Base-by-base conservation (phyloP, 192 early-diverging fungal species). In the Mortierella claussenii region DNA sequence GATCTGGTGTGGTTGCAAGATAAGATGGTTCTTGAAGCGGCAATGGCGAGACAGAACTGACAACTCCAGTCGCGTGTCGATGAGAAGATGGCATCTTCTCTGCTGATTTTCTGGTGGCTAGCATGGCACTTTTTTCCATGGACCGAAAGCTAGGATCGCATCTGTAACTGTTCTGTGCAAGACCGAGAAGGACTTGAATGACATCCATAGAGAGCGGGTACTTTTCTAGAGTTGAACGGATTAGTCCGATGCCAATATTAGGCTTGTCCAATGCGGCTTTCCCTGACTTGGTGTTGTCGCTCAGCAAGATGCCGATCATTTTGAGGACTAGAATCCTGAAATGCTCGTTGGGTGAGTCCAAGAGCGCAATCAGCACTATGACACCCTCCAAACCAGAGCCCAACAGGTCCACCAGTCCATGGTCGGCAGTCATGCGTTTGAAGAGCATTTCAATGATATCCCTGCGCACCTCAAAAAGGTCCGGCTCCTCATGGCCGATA, bases 251-350 rank as follows among this genome's bases (percentile, higher is more conserved):
- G 20, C 70, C 79, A 24, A 76, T 61, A 34, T 80, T 80, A 15
- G 65, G 65, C 57, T 69, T 80, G 28, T 59, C 62, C 32, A 80
- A 51, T 4, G 71, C 55, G 17, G 70, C 70, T 31, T 61, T 74
- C 18, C 79, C 71, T 18, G 70, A 68, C 34, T 80, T 80, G 28
- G 67, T 65, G 54, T 80, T 80, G 55, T 73, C 70, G 36, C 66
- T 80, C 34, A 80, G 49, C 26, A 80, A 52, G 48, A 75, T 80
- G 3, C 79, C 79, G 15, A 80, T 80, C 79, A 80, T 80, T 44
- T 80, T 80, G 24, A 80, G 43, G n/a, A 74, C 20, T 23, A 74
- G 24, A 40, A 75, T 68, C 45, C 79, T 47, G 18, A 80, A 80
- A 30, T 75, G 70, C 30, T 80, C 79, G 47, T 80, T 80, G 4